These are phyloP conservation scores for Benincasa hispida DNA, from an alignment of 306 rosid genomes.

Conservation along the genomic window DNA sequence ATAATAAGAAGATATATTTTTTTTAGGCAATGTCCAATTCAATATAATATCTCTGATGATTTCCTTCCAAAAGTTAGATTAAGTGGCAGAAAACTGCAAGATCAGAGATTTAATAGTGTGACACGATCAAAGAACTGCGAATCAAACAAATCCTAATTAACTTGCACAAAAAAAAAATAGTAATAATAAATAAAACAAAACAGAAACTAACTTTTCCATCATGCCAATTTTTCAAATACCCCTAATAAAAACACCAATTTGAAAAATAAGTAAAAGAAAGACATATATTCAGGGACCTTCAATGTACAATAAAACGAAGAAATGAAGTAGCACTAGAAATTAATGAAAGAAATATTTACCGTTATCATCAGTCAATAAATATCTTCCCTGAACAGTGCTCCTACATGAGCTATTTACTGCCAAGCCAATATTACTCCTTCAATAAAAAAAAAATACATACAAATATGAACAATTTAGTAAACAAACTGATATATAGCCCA, in stretches of 20 bases:
- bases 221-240: background rate
- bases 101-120: background rate
- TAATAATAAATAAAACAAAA: background rate
- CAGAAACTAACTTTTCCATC: background rate
- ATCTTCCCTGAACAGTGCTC: slow-evolving; percentile 83
- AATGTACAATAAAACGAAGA: background rate
- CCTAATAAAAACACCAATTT: background rate
- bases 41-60: background rate
- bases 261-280: background rate
- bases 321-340: background rate
- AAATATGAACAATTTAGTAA: background rate
- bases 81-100: background rate
- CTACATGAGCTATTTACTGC: slow-evolving; percentile 28
- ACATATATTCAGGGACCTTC: background rate
- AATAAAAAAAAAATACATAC: background rate
- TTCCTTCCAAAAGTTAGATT: background rate
- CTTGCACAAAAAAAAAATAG: background rate
- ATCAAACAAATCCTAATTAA: background rate
- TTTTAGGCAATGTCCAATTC: background rate
- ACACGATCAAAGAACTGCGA: background rate
- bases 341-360: slow-evolving; percentile 25
- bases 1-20: no score
- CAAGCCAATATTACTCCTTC: slow-evolving; percentile 55
- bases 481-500: background rate
- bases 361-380: slow-evolving; percentile 58